Conservation (phyloP, 2,329 filamentous ascomycete species). For the Zymoseptoria ardabiliae region DNA sequence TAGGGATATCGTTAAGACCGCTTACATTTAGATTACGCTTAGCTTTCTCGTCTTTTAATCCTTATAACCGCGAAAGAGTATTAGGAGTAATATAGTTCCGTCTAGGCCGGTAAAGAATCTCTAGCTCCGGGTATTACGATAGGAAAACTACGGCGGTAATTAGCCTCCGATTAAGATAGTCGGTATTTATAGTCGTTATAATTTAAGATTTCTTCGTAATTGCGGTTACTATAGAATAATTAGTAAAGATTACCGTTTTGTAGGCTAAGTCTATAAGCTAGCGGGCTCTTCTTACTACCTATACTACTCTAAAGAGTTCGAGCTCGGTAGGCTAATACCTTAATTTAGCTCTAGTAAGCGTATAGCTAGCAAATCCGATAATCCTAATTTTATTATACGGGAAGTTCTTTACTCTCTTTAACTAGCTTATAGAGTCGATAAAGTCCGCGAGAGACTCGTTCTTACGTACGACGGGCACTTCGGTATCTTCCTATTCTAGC, state of each 20-base stretch:
- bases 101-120: constrained; percentile 1
- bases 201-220: constrained; percentile 1
- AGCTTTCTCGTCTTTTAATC: background rate
- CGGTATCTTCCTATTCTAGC: background rate
- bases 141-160: background rate
- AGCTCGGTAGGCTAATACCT: background rate
- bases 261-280: background rate
- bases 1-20: background rate
- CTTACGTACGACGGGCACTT: background rate
- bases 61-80: background rate
- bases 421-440: background rate
- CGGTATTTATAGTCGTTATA: background rate
- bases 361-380: background rate
- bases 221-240: background rate
- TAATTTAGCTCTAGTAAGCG: background rate
- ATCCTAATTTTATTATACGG: background rate
- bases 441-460: background rate
- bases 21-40: background rate
- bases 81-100: background rate
- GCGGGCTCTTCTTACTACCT: background rate
- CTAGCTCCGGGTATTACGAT: background rate
- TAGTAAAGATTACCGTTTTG: background rate
- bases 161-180: background rate
- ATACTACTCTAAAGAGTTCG: background rate
- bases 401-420: background rate